Evolutionary conservation across 2,329 filamentous ascomycete genomes (phyloP).

Genomic region (Ceratocystiopsis sp.): DNA sequence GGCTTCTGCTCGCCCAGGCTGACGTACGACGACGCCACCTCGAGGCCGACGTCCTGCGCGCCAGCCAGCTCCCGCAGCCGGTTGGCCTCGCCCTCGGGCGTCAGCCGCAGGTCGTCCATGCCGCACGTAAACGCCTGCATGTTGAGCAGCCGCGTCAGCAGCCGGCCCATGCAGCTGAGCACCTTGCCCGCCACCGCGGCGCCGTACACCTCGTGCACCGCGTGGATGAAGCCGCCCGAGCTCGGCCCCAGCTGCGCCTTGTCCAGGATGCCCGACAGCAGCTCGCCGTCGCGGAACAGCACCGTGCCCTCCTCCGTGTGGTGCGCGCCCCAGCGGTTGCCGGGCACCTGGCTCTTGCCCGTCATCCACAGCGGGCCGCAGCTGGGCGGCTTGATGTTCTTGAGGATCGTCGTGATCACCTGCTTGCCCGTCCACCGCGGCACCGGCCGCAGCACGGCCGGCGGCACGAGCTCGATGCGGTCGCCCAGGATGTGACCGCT

Average conservation of each 20-base stretch:
- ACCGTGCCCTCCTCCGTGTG: slow-evolving; percentile 66
- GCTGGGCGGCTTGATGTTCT: slow-evolving; percentile 70
- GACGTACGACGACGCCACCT: slow-evolving; percentile 77
- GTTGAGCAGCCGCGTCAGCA: slow-evolving; percentile 77
- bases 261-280: slow-evolving; percentile 82
- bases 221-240: slow-evolving; percentile 74
- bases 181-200: slow-evolving; percentile 72
- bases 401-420: slow-evolving; percentile 77
- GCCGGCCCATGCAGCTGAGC: slow-evolving; percentile 72
- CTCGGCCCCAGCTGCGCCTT: slow-evolving; percentile 88
- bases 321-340: slow-evolving; percentile 61
- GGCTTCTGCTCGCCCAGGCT: slow-evolving; percentile 52
- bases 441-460: slow-evolving; percentile 66
- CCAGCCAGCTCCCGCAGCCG: slow-evolving; percentile 52
- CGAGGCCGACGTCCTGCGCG: slow-evolving; percentile 53
- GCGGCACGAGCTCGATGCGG: slow-evolving; percentile 62
- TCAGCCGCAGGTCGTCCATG: slow-evolving; percentile 87
- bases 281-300: slow-evolving; percentile 69
- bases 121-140: slow-evolving; percentile 95
- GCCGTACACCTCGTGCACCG: slow-evolving; percentile 86
- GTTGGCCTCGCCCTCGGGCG: slow-evolving; percentile 54
- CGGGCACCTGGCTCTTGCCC: slow-evolving; percentile 61
- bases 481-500: slow-evolving; percentile 74
- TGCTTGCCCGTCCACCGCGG: slow-evolving; percentile 93
- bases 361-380: slow-evolving; percentile 64